A percentile compares a stretch with the other conserved stretches of the same genome.
phyloP scores from a whole-genome alignment of 495 filamentous ascomycete species.

The Saxophila tyrrhenica region DNA sequence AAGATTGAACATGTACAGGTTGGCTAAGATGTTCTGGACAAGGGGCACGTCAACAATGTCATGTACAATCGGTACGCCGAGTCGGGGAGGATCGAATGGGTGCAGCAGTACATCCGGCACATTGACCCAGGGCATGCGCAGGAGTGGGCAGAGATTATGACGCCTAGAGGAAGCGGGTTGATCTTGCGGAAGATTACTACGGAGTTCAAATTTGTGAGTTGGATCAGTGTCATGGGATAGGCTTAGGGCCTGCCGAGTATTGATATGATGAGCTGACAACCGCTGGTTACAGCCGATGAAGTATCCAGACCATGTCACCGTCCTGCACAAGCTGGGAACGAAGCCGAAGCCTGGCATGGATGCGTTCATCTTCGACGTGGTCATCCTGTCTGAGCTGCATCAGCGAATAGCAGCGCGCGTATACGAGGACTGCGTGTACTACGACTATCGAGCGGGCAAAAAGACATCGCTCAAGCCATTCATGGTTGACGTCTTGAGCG shows the following conservation, averaged over 20 bases:
- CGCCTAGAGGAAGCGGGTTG: constrained; percentile 54
- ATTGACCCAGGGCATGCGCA: constrained; percentile 53
- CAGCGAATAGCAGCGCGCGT: constrained; percentile 68
- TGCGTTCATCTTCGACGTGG: constrained; percentile 48
- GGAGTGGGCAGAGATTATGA: constrained; percentile 62
- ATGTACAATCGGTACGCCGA: constrained; percentile 79
- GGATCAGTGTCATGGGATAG: too few species aligned
- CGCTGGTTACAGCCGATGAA: constrained; percentile 78
- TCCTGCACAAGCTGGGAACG: constrained; percentile 71
- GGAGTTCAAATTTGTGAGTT: constrained; percentile 81
- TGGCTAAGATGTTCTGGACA: constrained; percentile 2
- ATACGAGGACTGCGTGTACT: constrained; percentile 72
- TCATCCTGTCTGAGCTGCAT: constrained; percentile 69
- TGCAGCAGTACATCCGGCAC: constrained; percentile 57
- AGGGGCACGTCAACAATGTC: constrained; percentile 80
- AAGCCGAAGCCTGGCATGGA: constrained; percentile 38
- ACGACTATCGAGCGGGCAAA: constrained; percentile 58
- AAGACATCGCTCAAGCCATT: constrained; percentile 54
- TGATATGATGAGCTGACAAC: too few species aligned
- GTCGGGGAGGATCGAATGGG: constrained; percentile 73
- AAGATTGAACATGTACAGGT: constrained; percentile 4
- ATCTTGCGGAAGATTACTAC: constrained; percentile 72
- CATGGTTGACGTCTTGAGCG: constrained; percentile 51
- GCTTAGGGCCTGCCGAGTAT: neutral
- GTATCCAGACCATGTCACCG: constrained; percentile 75